A percentile compares a stretch with the other conserved stretches of the same genome.
Conservation (phyloP, 805 yeast species). For the Metschnikowia matae region DNA sequence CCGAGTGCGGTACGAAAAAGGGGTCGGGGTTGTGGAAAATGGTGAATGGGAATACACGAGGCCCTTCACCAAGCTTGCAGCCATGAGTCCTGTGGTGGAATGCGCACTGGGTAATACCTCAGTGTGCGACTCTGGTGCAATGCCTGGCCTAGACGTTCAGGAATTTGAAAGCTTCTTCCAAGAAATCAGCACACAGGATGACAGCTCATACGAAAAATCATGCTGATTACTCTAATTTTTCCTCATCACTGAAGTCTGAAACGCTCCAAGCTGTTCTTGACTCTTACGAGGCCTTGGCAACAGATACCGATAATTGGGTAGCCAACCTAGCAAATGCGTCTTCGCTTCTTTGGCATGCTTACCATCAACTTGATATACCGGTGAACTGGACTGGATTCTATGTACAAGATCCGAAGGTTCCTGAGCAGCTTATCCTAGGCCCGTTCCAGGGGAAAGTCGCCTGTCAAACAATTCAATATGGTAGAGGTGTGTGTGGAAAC, state of each 20-base stretch:
- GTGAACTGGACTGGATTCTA: slow-evolving; percentile 97
- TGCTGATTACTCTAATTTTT: slow-evolving; percentile 69
- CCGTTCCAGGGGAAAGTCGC: slow-evolving; percentile 98
- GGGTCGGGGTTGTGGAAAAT: slow-evolving; percentile 5
- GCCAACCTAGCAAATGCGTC: slow-evolving; percentile 84
- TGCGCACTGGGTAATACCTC: slow-evolving; percentile 12
- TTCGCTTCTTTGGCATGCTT: slow-evolving; percentile 85
- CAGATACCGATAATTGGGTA: slow-evolving; percentile 76
- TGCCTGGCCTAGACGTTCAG: slow-evolving; percentile 3
- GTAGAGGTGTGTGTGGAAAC: slow-evolving; percentile 88
- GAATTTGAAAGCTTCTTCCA: slow-evolving; percentile 3
- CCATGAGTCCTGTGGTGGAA: slow-evolving; percentile 12
- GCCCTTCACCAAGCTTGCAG: slow-evolving; percentile 8
- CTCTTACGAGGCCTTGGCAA: slow-evolving; percentile 62
- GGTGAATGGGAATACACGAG: slow-evolving; percentile 13
- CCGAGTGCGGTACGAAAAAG: background rate
- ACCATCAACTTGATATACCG: slow-evolving; percentile 50
- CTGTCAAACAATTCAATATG: slow-evolving; percentile 75
- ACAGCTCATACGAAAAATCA: slow-evolving; percentile 36
- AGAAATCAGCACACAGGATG: slow-evolving; percentile 3
- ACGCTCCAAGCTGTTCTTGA: slow-evolving; percentile 53
- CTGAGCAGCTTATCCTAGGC: slow-evolving; percentile 61
- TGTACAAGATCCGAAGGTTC: slow-evolving; percentile 40
- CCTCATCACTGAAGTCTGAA: slow-evolving; percentile 43
- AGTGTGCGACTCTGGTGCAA: slow-evolving; percentile 10